Evolutionary conservation across 106 monocot species (phyloP).

Genomic region (Amphibolis antarctica): DNA sequence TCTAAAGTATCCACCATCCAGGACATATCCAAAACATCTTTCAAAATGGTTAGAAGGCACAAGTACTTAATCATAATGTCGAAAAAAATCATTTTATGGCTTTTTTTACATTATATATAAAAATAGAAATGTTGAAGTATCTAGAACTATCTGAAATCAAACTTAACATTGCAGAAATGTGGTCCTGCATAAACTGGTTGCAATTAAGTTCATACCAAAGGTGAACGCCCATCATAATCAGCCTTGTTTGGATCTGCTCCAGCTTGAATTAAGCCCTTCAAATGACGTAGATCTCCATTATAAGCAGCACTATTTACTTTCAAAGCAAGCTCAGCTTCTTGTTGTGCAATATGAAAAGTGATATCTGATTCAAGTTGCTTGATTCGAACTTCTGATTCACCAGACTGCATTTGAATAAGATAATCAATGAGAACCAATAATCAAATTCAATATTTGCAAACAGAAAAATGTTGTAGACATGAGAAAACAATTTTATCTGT

Average conservation of each 20-base stretch:
- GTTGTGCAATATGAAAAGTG: constrained; percentile 68
- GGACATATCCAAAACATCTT: too few relatives aligned
- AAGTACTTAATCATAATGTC: too few relatives aligned
- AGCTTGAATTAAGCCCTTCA: constrained; percentile 60
- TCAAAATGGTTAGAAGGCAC: too few relatives aligned
- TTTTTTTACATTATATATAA: too few relatives aligned
- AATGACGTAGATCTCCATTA: constrained; percentile 61
- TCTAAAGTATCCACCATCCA: too few relatives aligned
- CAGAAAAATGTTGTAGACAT: too few relatives aligned
- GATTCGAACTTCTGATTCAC: constrained; percentile 29
- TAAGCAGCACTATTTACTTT: constrained; percentile 81
- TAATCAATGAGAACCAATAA: neutral
- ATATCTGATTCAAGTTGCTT: constrained; percentile 88
- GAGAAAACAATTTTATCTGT: too few relatives aligned
- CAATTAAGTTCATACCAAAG: constrained; percentile 43
- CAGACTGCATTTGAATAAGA: constrained; percentile 15
- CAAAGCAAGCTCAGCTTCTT: constrained; percentile 83
- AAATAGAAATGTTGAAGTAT: too few relatives aligned
- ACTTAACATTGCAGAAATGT: too few relatives aligned
- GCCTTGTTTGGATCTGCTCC: constrained; percentile 81
- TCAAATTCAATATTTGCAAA: too few relatives aligned
- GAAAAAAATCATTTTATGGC: too few relatives aligned
- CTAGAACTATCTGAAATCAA: too few relatives aligned
- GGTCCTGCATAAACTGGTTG: neutral
- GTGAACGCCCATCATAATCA: constrained; percentile 83